A percentile compares a stretch with the other conserved stretches of the same genome.
These are phyloP conservation scores for Exsudoporus floridanus DNA, from an alignment of 1,284 basidiomycete genomes.

Conservation along the genomic window DNA sequence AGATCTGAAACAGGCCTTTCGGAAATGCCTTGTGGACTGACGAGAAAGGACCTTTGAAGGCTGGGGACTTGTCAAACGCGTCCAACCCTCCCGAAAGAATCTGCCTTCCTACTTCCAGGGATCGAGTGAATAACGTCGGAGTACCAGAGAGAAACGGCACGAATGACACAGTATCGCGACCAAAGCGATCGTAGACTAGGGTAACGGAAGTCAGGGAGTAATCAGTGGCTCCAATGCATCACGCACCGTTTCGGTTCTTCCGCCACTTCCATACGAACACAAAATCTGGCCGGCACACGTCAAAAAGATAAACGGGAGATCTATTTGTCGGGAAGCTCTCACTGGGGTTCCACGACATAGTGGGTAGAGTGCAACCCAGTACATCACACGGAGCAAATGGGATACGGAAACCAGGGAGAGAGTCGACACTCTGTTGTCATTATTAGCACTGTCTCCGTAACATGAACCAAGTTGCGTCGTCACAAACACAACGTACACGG, in stretches of 20 bases:
- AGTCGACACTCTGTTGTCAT: constrained; percentile 36
- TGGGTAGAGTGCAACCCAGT: constrained; percentile 40
- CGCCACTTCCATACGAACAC: no score
- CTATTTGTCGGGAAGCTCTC: no score
- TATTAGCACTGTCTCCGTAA: not conserved
- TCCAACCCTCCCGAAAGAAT: constrained; percentile 46
- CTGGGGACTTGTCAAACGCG: no score
- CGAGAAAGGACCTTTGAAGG: no score
- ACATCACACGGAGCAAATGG: constrained; percentile 42
- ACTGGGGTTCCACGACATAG: constrained; percentile 49
- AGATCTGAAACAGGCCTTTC: no score
- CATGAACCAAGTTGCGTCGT: not conserved
- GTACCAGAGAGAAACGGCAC: constrained; percentile 43
- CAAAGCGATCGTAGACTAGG: constrained; percentile 43
- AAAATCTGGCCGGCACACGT: no score
- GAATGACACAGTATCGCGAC: constrained; percentile 45
- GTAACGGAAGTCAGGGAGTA: constrained; percentile 2
- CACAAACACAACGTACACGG: not conserved
- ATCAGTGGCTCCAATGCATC: no score
- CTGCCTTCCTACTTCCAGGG: constrained; percentile 50
- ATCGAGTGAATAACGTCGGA: constrained; percentile 45
- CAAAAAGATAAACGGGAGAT: no score
- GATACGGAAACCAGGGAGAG: constrained; percentile 40
- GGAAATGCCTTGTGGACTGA: constrained; percentile 41
- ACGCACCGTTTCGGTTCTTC: no score